Conservation (phyloP, 2,329 filamentous ascomycete species). For the Sarocladium kiliense region DNA sequence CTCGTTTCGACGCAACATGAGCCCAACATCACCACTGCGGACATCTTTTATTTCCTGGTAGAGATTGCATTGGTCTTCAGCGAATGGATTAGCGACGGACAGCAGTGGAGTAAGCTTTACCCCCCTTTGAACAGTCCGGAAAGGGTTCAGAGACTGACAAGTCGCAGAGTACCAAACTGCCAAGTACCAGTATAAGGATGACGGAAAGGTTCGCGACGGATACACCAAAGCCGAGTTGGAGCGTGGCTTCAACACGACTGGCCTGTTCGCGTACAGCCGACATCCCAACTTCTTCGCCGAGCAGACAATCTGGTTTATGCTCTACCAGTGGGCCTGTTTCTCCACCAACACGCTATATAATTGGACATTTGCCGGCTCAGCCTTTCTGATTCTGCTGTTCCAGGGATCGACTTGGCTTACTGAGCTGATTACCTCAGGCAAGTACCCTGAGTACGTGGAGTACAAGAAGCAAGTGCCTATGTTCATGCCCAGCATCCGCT, state of each 20-base stretch:
- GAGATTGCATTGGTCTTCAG: conserved; percentile 48
- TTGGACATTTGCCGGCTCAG: conserved; percentile 70
- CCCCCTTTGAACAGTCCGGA: background rate
- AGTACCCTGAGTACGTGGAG: conserved; percentile 82
- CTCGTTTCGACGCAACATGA: conserved; percentile 66
- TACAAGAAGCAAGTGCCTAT: conserved; percentile 81
- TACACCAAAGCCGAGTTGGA: conserved; percentile 74
- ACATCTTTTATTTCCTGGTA: conserved; percentile 42
- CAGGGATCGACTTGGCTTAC: conserved; percentile 86
- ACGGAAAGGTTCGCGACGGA: conserved; percentile 61
- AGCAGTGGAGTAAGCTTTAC: conserved; percentile 71
- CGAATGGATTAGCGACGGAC: conserved; percentile 82
- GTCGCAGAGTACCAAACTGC: conserved; percentile 68
- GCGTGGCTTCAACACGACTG: conserved; percentile 79
- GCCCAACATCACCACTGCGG: conserved; percentile 36
- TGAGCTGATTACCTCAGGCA: conserved; percentile 70
- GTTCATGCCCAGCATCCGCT: conserved; percentile 62
- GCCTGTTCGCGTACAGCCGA: conserved; percentile 81
- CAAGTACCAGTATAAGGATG: conserved; percentile 69
- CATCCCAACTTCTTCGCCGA: conserved; percentile 96
- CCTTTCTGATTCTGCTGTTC: conserved; percentile 73
- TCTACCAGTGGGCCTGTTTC: conserved; percentile 86
- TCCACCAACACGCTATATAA: conserved; percentile 66
- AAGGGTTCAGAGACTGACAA: background rate
- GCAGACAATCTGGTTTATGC: conserved; percentile 79